Conservation (phyloP, 345 rosid genomes). For the Syzygium aqueum region DNA sequence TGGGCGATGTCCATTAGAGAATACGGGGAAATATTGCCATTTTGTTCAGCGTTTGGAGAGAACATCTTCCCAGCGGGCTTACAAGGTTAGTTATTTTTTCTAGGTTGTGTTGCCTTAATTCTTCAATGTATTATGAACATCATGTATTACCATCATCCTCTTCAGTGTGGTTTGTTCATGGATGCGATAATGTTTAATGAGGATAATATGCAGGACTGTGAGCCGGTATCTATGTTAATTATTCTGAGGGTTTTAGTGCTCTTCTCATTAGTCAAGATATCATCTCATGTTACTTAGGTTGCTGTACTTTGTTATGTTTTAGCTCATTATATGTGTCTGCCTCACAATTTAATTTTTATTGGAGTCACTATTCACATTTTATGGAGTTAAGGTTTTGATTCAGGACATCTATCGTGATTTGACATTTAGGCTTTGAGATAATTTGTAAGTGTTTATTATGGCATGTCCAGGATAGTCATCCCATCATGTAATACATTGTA, state of each 20-base stretch:
- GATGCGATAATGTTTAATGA: background rate
- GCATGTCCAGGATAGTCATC: background rate
- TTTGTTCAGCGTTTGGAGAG: conserved; percentile 91
- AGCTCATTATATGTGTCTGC: background rate
- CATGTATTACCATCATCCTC: background rate
- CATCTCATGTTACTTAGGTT: background rate
- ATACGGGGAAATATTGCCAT: conserved; percentile 83
- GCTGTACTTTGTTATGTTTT: background rate
- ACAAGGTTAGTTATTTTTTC: conserved; percentile 47
- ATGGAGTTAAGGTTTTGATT: background rate
- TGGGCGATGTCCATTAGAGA: conserved; percentile 77
- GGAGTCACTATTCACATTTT: background rate
- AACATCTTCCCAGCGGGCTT: conserved; percentile 83
- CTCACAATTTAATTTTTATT: background rate
- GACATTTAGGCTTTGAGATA: background rate
- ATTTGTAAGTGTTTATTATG: background rate
- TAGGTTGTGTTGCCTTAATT: background rate
- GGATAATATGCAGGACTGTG: background rate
- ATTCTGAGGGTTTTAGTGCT: background rate
- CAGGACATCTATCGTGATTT: background rate
- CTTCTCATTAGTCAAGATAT: background rate
- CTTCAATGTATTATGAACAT: background rate
- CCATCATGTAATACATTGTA: background rate
- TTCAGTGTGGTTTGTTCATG: background rate
- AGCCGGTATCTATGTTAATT: background rate